A percentile compares a stretch with the other conserved stretches of the same genome.
These are phyloP conservation scores for Aspergillus bridgeri DNA, from an alignment of 495 filamentous ascomycete species.

Conservation along the genomic window DNA sequence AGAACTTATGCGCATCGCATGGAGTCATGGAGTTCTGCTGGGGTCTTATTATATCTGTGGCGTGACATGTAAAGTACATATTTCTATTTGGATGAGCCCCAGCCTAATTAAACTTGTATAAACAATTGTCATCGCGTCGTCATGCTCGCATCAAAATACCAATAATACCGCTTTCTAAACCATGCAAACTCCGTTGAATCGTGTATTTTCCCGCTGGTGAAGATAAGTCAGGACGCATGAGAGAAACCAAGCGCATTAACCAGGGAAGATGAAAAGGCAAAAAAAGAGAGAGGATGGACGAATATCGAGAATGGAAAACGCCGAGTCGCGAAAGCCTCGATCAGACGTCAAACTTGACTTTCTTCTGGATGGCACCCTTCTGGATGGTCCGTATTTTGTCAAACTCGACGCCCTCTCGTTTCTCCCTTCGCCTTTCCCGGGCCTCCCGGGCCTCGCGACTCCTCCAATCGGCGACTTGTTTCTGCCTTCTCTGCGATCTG, in stretches of 20 bases:
- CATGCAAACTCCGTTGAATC: constrained; percentile 3
- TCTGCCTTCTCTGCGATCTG: constrained; percentile 67
- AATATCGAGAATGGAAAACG: constrained; percentile 1
- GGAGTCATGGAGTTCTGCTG: constrained; percentile 39
- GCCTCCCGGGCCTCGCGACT: constrained; percentile 81
- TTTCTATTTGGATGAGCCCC: constrained; percentile 11
- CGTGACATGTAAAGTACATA: constrained; percentile 24
- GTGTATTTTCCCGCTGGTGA: background rate
- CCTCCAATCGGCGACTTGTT: constrained; percentile 82
- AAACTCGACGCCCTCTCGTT: constrained; percentile 45
- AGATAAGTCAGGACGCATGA: background rate
- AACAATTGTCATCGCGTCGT: background rate
- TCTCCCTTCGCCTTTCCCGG: constrained; percentile 65
- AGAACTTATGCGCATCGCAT: constrained; percentile 20
- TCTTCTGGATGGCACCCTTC: constrained; percentile 38
- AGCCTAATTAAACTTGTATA: constrained; percentile 10
- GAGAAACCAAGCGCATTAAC: background rate
- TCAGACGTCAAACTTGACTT: constrained; percentile 43
- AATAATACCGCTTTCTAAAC: constrained; percentile 13
- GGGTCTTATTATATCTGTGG: constrained; percentile 33
- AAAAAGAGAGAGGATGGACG: background rate
- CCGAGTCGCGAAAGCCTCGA: background rate
- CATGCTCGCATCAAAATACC: constrained; percentile 11
- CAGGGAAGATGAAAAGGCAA: background rate
- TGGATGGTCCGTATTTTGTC: constrained; percentile 33